Conservation (phyloP, 306 rosid genomes). For the Begonia loranthoides region DNA sequence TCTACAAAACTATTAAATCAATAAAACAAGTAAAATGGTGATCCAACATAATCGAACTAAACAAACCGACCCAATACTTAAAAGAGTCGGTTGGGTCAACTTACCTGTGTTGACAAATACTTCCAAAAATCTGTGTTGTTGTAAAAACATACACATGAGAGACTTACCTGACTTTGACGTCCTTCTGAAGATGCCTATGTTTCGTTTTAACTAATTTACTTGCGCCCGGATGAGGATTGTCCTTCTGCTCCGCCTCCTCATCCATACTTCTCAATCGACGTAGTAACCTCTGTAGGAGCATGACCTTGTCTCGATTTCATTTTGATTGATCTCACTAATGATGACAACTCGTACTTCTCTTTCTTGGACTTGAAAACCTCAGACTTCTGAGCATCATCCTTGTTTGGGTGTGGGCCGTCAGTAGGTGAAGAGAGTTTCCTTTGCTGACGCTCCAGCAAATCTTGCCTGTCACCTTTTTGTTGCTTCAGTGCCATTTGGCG, state of each 20-base stretch:
- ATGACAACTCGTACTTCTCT: slow-evolving; percentile 37
- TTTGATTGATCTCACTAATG: slow-evolving; percentile 51
- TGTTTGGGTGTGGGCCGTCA: too few relatives aligned
- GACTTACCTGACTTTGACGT: too few relatives aligned
- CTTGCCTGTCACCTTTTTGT: slow-evolving; percentile 23
- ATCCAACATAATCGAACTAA: too few relatives aligned
- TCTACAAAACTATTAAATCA: too few relatives aligned
- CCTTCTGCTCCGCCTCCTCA: slow-evolving; percentile 10
- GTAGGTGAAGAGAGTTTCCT: slow-evolving; percentile 6
- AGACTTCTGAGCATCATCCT: slow-evolving; percentile 19
- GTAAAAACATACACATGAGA: too few relatives aligned
- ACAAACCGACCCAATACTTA: too few relatives aligned
- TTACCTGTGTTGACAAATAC: too few relatives aligned
- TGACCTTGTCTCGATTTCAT: slow-evolving; percentile 50
- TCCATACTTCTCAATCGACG: slow-evolving; percentile 8
- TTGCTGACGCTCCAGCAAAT: slow-evolving; percentile 18
- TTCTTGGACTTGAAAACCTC: slow-evolving; percentile 21
- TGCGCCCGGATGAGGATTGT: slow-evolving; percentile 8
- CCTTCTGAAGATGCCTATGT: too few relatives aligned
- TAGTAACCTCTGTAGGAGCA: slow-evolving; percentile 19
- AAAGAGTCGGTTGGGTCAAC: too few relatives aligned
- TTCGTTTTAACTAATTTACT: slow-evolving; percentile 17
- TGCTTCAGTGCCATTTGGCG: slow-evolving; percentile 45
- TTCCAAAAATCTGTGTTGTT: too few relatives aligned
- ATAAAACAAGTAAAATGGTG: too few relatives aligned